Evolutionary conservation across 352 stramenopile genomes (phyloP), one percentile per base, ranked within the genome.

Genomic region (Pythium myriotylum): DNA sequence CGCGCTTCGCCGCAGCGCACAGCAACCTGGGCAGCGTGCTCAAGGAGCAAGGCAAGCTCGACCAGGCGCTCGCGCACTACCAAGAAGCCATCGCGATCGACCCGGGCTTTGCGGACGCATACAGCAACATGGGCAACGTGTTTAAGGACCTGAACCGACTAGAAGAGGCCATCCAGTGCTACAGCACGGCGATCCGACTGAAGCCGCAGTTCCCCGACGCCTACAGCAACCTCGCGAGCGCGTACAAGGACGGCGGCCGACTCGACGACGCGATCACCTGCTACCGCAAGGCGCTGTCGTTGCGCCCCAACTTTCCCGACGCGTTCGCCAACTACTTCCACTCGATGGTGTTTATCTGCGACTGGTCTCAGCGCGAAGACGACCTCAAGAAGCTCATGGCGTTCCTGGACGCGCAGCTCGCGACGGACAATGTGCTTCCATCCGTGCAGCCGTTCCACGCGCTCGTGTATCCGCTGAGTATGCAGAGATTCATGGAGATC

Each of bases 91-190:
- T 99, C 53, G 82, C 84, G 19, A 97, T 97, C 61, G 91, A 98
- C 50, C 91, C 92, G 7, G 79, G 68, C 23, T 98, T 98, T 70
- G 88, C 90, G 2, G 89, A 97, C 56, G 92, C 92, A 3, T 98
- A 96, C 73, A 96, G 83, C 67, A 98, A 98, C 67, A 95, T 98
- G 78, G 93, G 92, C 59, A 97, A 97, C 66, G 91, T 96, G 26
- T 98, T 97, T 61, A 97, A 97, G 62, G 92, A 98, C 51, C 61
- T 97, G 23, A 80, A 85, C 27, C 81, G 87, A 0, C 68, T 97
- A 0, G 81, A 94, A 8, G 90, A 98, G 42, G 91, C 92, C 8
- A 95, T 97, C 54, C 73, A 88, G 52, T 96, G 88, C 72, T 97
- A 96, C 74, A 90, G 72, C 46, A 96, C 84, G 8, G 91, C 91